phyloP scores from a whole-genome alignment of 352 stramenopile species.

The Thraustochytrium striatum region DNA sequence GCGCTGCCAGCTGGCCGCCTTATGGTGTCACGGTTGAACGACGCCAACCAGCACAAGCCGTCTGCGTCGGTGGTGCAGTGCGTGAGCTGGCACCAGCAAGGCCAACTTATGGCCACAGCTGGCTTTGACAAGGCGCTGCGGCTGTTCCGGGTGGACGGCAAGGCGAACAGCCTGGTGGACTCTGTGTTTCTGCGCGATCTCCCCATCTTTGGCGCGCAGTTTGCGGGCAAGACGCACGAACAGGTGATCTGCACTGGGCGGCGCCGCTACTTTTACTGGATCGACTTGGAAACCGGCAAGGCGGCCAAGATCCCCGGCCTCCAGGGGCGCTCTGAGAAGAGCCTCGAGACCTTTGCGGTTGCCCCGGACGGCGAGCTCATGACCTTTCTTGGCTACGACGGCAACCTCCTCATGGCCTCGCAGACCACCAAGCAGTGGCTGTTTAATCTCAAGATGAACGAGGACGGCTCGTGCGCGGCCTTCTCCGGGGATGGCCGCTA shows the following conservation, averaged over 20 bases:
- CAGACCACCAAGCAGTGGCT: conserved; percentile 84
- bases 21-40: conserved; percentile 69
- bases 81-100: conserved; percentile 79
- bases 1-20: conserved; percentile 12
- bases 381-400: conserved; percentile 89
- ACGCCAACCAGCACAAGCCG: conserved; percentile 80
- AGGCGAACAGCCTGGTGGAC: conserved; percentile 74
- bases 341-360: conserved; percentile 77
- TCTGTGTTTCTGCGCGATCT: conserved; percentile 82
- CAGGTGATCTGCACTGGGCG: conserved; percentile 83
- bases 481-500: conserved; percentile 87
- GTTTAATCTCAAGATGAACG: conserved; percentile 92
- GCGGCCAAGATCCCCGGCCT: conserved; percentile 82
- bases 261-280: conserved; percentile 91
- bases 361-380: conserved; percentile 75
- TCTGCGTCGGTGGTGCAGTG: conserved; percentile 75
- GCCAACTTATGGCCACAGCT: conserved; percentile 76
- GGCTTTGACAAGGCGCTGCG: conserved; percentile 85
- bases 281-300: conserved; percentile 86
- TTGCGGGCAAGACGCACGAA: conserved; percentile 65
- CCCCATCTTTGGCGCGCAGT: conserved; percentile 76
- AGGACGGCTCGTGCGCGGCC: conserved; percentile 71
- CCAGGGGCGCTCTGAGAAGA: conserved; percentile 78
- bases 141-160: conserved; percentile 82
- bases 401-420: conserved; percentile 88